These are phyloP conservation scores for Ophiostoma ulmi DNA, from an alignment of 2,329 filamentous ascomycete species.

Conservation along the genomic window DNA sequence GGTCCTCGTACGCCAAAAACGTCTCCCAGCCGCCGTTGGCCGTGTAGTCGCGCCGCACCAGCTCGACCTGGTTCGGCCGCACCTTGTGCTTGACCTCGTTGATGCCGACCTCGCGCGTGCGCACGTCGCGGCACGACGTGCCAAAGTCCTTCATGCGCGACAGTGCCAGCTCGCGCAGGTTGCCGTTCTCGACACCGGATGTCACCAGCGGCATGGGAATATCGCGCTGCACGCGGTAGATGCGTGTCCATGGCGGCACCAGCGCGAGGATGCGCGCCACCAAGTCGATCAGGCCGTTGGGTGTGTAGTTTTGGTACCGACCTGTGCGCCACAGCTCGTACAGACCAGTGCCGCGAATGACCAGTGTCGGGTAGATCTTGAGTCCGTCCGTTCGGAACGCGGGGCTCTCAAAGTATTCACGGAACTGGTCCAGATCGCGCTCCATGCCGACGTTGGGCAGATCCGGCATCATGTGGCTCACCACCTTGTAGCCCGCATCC, in stretches of 20 bases:
- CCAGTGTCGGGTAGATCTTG: constrained; percentile 96
- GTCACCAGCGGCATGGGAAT: constrained; percentile 99
- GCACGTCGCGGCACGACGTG: constrained; percentile 91
- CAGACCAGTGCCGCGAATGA: constrained; percentile 91
- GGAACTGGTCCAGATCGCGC: constrained; percentile 91
- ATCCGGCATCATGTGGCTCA: constrained; percentile 99
- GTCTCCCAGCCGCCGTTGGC: constrained; percentile 99
- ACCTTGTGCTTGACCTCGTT: constrained; percentile 99
- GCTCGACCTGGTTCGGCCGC: constrained; percentile 88
- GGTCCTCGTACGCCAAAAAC: constrained; percentile 95
- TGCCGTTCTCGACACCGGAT: constrained; percentile 95
- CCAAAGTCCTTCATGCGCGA: constrained; percentile 99
- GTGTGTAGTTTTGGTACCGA: constrained; percentile 97
- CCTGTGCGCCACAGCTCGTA: constrained; percentile 98
- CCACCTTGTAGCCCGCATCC: constrained; percentile 97
- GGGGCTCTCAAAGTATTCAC: constrained; percentile 96
- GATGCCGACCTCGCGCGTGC: constrained; percentile 93
- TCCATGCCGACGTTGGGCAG: constrained; percentile 98
- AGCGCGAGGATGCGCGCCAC: constrained; percentile 93
- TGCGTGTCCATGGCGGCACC: constrained; percentile 94
- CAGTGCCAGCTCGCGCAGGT: constrained; percentile 84
- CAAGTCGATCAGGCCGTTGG: constrained; percentile 90
- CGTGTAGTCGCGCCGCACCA: constrained; percentile 86
- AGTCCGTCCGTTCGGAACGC: constrained; percentile 93
- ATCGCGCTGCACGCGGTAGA: constrained; percentile 96